A percentile compares a stretch with the other conserved stretches of the same genome.
These are phyloP conservation scores for Penicillium herquei DNA, from an alignment of 495 filamentous ascomycete species.

Conservation along the genomic window DNA sequence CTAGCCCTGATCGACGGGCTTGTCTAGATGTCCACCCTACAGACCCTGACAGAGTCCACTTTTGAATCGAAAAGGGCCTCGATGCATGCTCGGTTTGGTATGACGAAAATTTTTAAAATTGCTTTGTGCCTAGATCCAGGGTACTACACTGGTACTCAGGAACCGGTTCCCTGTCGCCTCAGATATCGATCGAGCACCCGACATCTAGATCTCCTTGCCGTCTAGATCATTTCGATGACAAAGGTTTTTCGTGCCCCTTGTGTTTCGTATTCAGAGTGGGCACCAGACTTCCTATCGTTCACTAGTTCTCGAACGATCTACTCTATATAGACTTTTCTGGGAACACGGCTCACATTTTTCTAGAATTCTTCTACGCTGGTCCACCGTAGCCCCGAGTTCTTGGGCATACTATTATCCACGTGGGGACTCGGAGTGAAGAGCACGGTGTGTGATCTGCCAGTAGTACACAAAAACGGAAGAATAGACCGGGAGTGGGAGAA, in stretches of 20 bases:
- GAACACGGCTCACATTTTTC: too few relatives aligned
- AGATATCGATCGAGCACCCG: background rate
- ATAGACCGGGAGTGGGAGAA: too few relatives aligned
- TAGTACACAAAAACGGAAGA: too few relatives aligned
- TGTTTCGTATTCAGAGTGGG: background rate
- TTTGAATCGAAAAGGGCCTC: background rate
- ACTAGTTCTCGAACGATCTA: background rate
- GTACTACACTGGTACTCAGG: background rate
- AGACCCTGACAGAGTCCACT: background rate
- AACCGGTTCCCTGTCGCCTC: background rate
- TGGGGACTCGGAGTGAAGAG: too few relatives aligned
- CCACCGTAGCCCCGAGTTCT: too few relatives aligned
- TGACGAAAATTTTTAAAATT: conserved; percentile 10
- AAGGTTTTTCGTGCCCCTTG: background rate
- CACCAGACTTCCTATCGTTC: background rate
- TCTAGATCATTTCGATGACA: background rate
- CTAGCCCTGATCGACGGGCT: conserved; percentile 12
- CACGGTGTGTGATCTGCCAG: too few relatives aligned
- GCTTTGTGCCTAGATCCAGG: background rate
- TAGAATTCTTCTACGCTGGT: too few relatives aligned
- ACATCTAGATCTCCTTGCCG: conserved; percentile 3
- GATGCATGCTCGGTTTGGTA: conserved; percentile 3
- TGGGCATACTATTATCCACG: too few relatives aligned
- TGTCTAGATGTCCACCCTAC: background rate
- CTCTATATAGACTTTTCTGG: too few relatives aligned